Conservation (phyloP, 164 flowering plant species). For the Taxillus chinensis region DNA sequence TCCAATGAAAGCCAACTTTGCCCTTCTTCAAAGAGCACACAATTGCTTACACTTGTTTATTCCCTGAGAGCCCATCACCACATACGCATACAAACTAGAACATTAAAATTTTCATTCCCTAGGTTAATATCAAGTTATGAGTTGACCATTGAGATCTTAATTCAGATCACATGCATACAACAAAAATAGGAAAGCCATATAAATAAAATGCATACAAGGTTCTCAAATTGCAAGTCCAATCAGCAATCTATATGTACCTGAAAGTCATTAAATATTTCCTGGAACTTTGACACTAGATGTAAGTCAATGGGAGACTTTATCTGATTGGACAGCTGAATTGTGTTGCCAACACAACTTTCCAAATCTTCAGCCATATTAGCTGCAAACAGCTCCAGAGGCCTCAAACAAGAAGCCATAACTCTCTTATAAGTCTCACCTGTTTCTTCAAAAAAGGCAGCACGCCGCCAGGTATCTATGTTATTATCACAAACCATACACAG, state of each 20-base stretch:
- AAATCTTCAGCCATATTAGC: conserved; percentile 46
- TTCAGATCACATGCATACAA: too few relatives aligned
- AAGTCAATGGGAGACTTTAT: conserved; percentile 36
- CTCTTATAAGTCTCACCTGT: conserved; percentile 84
- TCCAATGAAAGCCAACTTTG: too few relatives aligned
- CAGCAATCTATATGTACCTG: conserved; percentile 39
- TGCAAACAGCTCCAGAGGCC: conserved; percentile 70
- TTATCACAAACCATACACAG: conserved; percentile 78
- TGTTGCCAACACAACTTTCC: conserved; percentile 35
- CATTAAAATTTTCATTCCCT: too few relatives aligned
- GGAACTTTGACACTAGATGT: conserved; percentile 25
- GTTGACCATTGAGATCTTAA: too few relatives aligned
- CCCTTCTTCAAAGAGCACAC: too few relatives aligned
- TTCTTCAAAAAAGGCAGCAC: conserved; percentile 97
- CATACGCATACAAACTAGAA: too few relatives aligned
- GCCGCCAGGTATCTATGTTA: conserved; percentile 87
- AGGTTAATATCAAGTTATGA: too few relatives aligned
- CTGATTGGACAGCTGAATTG: conserved; percentile 45
- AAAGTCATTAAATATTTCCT: conserved; percentile 41
- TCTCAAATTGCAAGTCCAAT: neutral
- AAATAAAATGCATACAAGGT: too few relatives aligned
- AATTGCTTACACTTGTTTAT: too few relatives aligned
- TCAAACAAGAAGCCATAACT: conserved; percentile 62
- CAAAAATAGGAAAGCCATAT: too few relatives aligned
- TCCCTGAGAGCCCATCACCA: too few relatives aligned